Evolutionary conservation across 1,139 yeast species (phyloP), one percentile per base, ranked within the genome.

Genomic region (Magnusiomyces tetraspermus): DNA sequence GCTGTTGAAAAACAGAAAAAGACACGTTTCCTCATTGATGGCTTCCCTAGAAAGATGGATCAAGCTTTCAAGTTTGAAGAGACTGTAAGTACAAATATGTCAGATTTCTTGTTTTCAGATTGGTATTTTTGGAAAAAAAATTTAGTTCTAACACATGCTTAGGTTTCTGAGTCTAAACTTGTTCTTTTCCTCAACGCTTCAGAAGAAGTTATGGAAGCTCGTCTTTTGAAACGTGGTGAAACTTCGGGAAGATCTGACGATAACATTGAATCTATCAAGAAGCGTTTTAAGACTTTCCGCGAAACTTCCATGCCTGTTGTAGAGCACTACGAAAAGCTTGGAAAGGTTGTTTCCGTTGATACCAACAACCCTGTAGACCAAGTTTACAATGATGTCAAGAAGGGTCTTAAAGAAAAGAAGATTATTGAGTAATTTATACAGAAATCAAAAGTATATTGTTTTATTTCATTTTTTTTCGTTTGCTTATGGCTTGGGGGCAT

Each of bases 11-110:
- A 31, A 13, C 95, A 94, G 1, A 75, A 76, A 53, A 75, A 76
- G 54, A 71, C 71, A 23, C 75, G 76, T 59, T 92, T 90, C 67
- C 73, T 92, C 63, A 80, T 92, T 53, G 98, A 92, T 68, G 98
- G 98, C 1, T 92, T 92, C 78, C 98, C 98, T 45, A 79, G 98
- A 67, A 89, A 90, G 68, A 90, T 92, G 97, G 98, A 92, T 71
- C 98, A 92, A 72, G 97, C 97, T 0, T 57, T 85, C 50, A 86
- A 92, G 33, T 92, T 92, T 68, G 98, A 92, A 71, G 79, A 85
- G 52, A 76, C 81, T 57, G 81, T 90, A 49, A 90, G 87, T 49
- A 79, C n/a, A n/a, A n/a, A n/a, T n/a, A n/a, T n/a, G n/a, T n/a
- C n/a, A n/a, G n/a, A n/a, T n/a, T n/a, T n/a, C n/a, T n/a, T n/a